phyloP scores from a whole-genome alignment of 345 rosid genomes.

The thale cress (Arabidopsis thaliana) region TAIR10.1 NC_003076.8:25241501-25242000 shows the following conservation, averaged over 20 bases:
- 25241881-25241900: slow-evolving; percentile 36
- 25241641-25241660: slow-evolving; percentile 6
- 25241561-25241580: slow-evolving; percentile 5
- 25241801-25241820: slow-evolving; percentile 19
- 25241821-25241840: slow-evolving; percentile 20
- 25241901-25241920: slow-evolving; percentile 11
- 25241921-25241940: not conserved
- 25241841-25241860: slow-evolving; percentile 20
- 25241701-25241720: slow-evolving; percentile 14
- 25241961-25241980: not conserved
- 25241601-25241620: not conserved
- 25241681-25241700: slow-evolving; percentile 4
- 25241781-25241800: not conserved
- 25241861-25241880: slow-evolving; percentile 10
- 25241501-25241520: slow-evolving; percentile 11
- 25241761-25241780: not conserved
- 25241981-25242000: slow-evolving; percentile 8
- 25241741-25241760: not conserved
- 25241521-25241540: slow-evolving; percentile 29
- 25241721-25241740: not conserved
- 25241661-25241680: not conserved
- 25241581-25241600: slow-evolving; percentile 14
- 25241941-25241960: not conserved
- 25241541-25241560: slow-evolving; percentile 18
- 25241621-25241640: not conserved